A percentile compares a stretch with the other conserved stretches of the same genome.
Conservation (phyloP, 2,329 filamentous ascomycete genomes). For the Ampelomyces quisqualis region DNA sequence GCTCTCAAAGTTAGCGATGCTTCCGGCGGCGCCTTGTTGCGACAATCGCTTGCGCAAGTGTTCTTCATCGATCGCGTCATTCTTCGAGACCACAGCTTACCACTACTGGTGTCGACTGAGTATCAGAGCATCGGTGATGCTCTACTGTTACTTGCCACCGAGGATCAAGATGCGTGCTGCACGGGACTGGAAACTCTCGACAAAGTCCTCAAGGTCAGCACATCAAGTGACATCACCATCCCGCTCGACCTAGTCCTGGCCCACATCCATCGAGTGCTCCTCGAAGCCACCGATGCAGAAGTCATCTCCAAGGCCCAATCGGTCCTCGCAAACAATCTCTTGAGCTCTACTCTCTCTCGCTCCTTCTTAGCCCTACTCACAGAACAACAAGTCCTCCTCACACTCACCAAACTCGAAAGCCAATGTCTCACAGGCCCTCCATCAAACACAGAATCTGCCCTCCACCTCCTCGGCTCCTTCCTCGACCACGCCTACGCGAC, state of each 20-base stretch:
- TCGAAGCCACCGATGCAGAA: slow-evolving; percentile 25
- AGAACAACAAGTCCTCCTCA: slow-evolving; percentile 14
- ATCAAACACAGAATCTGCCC: slow-evolving; percentile 33
- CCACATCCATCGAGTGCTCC: slow-evolving; percentile 22
- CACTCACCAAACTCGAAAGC: slow-evolving; percentile 24
- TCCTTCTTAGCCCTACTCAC: slow-evolving; percentile 23
- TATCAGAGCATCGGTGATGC: slow-evolving; percentile 28
- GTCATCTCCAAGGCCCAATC: slow-evolving; percentile 34
- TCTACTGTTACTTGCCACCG: slow-evolving; percentile 22
- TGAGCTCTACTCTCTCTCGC: slow-evolving; percentile 1
- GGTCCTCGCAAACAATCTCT: slow-evolving; percentile 27
- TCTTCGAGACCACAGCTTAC: slow-evolving; percentile 14
- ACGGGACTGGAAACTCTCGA: slow-evolving; percentile 25
- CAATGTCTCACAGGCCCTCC: slow-evolving; percentile 33
- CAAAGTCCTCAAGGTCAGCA: slow-evolving; percentile 15
- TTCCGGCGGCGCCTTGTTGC: slow-evolving; percentile 19
- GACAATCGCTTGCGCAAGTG: slow-evolving; percentile 21
- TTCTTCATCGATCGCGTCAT: slow-evolving; percentile 32
- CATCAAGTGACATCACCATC: slow-evolving; percentile 10
- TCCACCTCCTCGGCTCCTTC: slow-evolving; percentile 36
- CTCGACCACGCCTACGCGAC: slow-evolving; percentile 28
- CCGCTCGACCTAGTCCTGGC: slow-evolving; percentile 22
- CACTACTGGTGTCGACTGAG: slow-evolving; percentile 12
- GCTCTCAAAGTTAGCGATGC: slow-evolving; percentile 10
- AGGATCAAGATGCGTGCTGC: slow-evolving; percentile 32